These are phyloP conservation scores for Ziziphus jujuba DNA, from an alignment of 306 rosid genomes.

Conservation along the genomic window DNA sequence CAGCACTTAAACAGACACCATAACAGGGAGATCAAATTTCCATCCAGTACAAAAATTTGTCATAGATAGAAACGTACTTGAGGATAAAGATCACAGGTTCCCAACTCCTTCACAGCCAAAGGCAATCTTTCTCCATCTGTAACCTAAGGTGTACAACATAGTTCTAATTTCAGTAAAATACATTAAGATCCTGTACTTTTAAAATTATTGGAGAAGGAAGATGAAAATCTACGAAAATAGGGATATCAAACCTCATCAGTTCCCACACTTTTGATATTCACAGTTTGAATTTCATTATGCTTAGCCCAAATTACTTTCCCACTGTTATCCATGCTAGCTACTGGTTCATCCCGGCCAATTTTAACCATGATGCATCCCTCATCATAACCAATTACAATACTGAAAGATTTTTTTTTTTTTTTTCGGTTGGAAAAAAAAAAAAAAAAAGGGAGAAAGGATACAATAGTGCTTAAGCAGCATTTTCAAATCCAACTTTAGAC, in stretches of 20 bases:
- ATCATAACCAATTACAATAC: slow-evolving; percentile 96
- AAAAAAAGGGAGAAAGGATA: slow-evolving; percentile 6
- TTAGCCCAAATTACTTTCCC: slow-evolving; percentile 98
- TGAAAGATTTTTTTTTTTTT: slow-evolving; percentile 10
- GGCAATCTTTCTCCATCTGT: slow-evolving; percentile 97
- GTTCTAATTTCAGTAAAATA: neutral
- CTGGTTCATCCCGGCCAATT: slow-evolving; percentile 96
- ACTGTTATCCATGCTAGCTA: slow-evolving; percentile 94
- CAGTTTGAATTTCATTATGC: slow-evolving; percentile 97
- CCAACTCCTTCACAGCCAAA: slow-evolving; percentile 92
- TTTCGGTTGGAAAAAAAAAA: neutral
- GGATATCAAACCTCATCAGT: slow-evolving; percentile 69
- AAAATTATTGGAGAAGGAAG: neutral
- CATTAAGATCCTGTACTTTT: slow-evolving; percentile 1
- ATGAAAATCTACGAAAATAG: slow-evolving; percentile 9
- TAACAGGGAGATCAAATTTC: neutral
- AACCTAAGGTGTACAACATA: slow-evolving; percentile 47
- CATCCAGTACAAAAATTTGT: neutral
- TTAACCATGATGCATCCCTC: slow-evolving; percentile 97
- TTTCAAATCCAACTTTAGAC: neutral
- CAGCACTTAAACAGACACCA: neutral
- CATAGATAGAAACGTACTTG: slow-evolving; percentile 53
- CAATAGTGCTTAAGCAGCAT: neutral
- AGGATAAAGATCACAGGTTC: slow-evolving; percentile 97
- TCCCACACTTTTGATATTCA: slow-evolving; percentile 88